Evolutionary conservation across 2,329 filamentous ascomycete species (phyloP).

Genomic region (Microsporum canis): DNA sequence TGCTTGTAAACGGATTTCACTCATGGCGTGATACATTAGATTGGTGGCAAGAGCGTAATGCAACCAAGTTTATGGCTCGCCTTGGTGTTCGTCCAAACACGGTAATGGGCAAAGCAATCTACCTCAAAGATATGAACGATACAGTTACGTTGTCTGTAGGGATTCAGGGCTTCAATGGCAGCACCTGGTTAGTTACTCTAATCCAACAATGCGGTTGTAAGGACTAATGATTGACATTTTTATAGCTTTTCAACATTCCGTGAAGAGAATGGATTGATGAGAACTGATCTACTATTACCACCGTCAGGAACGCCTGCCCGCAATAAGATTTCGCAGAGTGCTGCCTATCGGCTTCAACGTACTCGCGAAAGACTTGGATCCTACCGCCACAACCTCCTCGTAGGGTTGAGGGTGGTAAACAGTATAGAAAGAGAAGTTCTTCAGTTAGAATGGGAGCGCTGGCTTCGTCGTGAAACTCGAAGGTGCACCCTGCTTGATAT

Average conservation of each 20-base stretch:
- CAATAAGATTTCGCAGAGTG: conserved; percentile 24
- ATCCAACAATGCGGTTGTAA: not conserved
- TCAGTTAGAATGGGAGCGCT: conserved; percentile 83
- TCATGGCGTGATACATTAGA: conserved; percentile 59
- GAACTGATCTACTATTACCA: conserved; percentile 18
- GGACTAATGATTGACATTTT: not conserved
- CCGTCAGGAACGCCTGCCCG: conserved; percentile 16
- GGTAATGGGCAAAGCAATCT: conserved; percentile 76
- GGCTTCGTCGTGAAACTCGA: conserved; percentile 67
- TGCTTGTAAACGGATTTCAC: conserved; percentile 61
- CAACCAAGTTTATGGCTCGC: conserved; percentile 66
- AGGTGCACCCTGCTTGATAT: conserved; percentile 56
- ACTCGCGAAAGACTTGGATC: conserved; percentile 73
- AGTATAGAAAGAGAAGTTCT: conserved; percentile 77
- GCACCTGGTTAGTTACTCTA: conserved; percentile 22
- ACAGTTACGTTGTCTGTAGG: conserved; percentile 36
- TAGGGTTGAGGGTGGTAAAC: conserved; percentile 84
- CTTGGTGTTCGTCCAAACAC: conserved; percentile 69
- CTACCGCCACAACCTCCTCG: conserved; percentile 80
- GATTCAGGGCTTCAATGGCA: conserved; percentile 21
- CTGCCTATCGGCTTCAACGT: conserved; percentile 53
- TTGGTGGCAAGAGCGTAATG: conserved; percentile 80
- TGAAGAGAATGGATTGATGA: conserved; percentile 28
- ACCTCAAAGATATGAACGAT: conserved; percentile 67
- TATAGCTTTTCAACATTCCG: conserved; percentile 33